Evolutionary conservation across 352 stramenopile genomes (phyloP).

Genomic region (Pythium chondricola): DNA sequence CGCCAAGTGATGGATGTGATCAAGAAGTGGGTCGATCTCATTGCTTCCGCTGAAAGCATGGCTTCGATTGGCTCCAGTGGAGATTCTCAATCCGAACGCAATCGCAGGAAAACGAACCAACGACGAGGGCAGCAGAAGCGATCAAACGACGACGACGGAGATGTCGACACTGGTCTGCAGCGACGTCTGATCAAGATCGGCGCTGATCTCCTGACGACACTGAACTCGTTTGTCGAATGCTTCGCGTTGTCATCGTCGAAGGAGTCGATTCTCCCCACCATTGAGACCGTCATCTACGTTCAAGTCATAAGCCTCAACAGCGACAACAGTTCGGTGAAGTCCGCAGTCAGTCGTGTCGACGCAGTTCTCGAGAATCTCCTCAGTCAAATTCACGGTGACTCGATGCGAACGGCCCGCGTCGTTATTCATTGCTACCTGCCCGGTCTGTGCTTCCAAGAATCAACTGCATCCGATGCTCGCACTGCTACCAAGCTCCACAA

Average conservation of each 20-base stretch:
- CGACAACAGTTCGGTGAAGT: constrained; percentile 32
- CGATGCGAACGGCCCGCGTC: constrained; percentile 42
- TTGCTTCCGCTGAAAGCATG: constrained; percentile 8
- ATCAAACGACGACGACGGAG: constrained; percentile 22
- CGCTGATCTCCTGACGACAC: constrained; percentile 49
- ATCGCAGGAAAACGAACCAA: constrained; percentile 8
- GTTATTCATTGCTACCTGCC: constrained; percentile 72
- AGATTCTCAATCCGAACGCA: constrained; percentile 11
- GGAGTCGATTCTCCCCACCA: constrained; percentile 69
- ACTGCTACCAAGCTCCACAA: constrained; percentile 63
- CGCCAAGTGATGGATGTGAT: constrained; percentile 70
- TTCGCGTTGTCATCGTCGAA: constrained; percentile 59
- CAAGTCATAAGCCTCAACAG: constrained; percentile 35
- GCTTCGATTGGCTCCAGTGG: constrained; percentile 4
- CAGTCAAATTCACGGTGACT: constrained; percentile 46
- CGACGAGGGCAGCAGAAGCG: neutral
- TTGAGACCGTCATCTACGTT: constrained; percentile 56
- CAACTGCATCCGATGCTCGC: constrained; percentile 38
- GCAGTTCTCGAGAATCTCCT: constrained; percentile 42
- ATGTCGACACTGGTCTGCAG: constrained; percentile 15
- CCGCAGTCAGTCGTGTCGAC: constrained; percentile 31
- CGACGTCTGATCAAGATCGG: constrained; percentile 41
- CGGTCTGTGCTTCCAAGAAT: constrained; percentile 62
- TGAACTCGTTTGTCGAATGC: constrained; percentile 46
- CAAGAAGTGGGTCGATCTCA: constrained; percentile 65